phyloP scores from a whole-genome alignment of 371 early-diverging fungal genomes.

The Apophysomyces variabilis region DNA sequence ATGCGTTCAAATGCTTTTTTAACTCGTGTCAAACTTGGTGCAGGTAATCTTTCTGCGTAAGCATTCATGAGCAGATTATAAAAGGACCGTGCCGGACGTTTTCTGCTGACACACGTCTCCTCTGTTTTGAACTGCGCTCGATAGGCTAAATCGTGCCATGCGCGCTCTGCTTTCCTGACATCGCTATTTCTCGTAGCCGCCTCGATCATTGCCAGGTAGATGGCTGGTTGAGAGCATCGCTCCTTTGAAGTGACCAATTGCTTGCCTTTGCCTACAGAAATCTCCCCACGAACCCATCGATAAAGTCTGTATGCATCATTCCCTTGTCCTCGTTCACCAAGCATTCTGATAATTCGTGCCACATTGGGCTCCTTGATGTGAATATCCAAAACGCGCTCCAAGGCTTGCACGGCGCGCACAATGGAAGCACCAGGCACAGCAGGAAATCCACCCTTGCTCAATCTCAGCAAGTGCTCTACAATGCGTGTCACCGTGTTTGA shows the following conservation, averaged over 20 bases:
- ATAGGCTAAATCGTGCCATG: constrained; percentile 39
- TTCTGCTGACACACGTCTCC: constrained; percentile 9
- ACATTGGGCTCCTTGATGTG: constrained; percentile 26
- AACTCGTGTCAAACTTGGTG: constrained; percentile 31
- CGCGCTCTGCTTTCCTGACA: constrained; percentile 28
- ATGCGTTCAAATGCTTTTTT: constrained; percentile 31
- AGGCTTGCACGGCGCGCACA: constrained; percentile 25
- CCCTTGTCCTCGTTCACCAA: constrained; percentile 41
- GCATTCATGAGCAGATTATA: constrained; percentile 80
- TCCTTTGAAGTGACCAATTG: background rate
- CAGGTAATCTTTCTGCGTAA: constrained; percentile 57
- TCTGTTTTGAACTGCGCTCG: constrained; percentile 9
- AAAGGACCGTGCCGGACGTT: constrained; percentile 60
- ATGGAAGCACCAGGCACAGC: constrained; percentile 25
- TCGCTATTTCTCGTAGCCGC: constrained; percentile 39
- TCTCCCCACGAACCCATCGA: constrained; percentile 26
- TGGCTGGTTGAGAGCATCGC: constrained; percentile 17
- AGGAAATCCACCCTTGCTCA: constrained; percentile 16
- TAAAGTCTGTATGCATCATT: constrained; percentile 33
- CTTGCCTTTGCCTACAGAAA: constrained; percentile 4
- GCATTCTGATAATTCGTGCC: constrained; percentile 25
- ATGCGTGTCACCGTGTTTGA: constrained; percentile 30
- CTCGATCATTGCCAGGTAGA: constrained; percentile 39
- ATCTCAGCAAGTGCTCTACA: constrained; percentile 17
- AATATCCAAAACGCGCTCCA: constrained; percentile 33